Percentiles rank a stretch among this genome's conserved stretches.
phyloP scores from a whole-genome alignment of 495 filamentous ascomycete genomes.

The Podospora australis region DNA sequence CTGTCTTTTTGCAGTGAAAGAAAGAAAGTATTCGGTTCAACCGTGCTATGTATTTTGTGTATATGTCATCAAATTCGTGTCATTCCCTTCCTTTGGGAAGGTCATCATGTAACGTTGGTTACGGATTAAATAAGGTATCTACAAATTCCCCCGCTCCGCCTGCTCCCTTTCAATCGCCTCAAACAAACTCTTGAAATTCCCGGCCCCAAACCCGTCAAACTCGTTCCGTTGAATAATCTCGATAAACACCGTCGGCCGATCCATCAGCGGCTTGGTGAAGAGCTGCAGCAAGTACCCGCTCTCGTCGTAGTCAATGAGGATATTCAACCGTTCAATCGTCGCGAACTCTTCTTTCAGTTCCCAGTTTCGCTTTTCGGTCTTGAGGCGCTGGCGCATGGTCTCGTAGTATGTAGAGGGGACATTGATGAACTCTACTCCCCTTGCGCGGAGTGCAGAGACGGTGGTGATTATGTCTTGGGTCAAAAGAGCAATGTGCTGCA shows the following conservation, averaged over 20 bases:
- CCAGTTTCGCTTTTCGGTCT: conserved; percentile 43
- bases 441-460: conserved; percentile 64
- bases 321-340: conserved; percentile 62
- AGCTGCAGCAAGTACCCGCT: conserved; percentile 77
- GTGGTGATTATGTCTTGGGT: conserved; percentile 70
- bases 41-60: too few species aligned
- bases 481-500: conserved; percentile 85
- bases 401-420: conserved; percentile 79
- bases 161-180: conserved; percentile 91
- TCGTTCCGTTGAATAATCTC: conserved; percentile 88
- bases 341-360: conserved; percentile 70
- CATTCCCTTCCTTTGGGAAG: too few species aligned
- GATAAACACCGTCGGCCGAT: conserved; percentile 87
- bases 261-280: conserved; percentile 89
- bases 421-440: conserved; percentile 83
- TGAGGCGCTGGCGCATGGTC: conserved; percentile 62
- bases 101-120: too few species aligned
- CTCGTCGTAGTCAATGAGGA: conserved; percentile 90
- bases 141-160: conserved; percentile 72
- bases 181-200: conserved; percentile 91
- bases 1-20: too few species aligned
- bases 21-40: too few species aligned
- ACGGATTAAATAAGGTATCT: too few species aligned
- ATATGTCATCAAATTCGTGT: too few species aligned
- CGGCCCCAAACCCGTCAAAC: conserved; percentile 84